A percentile compares a stretch with the other conserved stretches of the same genome.
Evolutionary conservation across 768 basidiomycete genomes (phyloP).

Genomic region (Sporobolomyces roseus): DNA sequence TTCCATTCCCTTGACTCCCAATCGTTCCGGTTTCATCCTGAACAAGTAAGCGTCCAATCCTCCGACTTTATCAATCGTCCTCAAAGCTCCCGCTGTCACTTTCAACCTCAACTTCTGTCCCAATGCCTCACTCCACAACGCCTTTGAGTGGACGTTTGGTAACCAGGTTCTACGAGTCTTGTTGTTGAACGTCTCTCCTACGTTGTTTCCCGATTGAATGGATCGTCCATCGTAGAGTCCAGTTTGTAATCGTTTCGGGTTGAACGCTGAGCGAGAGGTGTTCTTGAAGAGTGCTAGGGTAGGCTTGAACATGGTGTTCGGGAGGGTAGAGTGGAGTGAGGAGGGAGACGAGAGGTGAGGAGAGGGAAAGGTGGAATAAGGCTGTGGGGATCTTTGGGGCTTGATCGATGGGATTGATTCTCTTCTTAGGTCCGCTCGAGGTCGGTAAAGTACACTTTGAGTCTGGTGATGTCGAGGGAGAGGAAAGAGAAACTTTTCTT

Average conservation of each 20-base stretch:
- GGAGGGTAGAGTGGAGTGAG: background rate
- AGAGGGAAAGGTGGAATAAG: background rate
- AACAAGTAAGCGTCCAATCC: constrained; percentile 67
- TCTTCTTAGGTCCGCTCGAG: background rate
- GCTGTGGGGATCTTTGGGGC: background rate
- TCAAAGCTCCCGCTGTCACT: constrained; percentile 69
- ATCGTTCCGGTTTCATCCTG: constrained; percentile 42
- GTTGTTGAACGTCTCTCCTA: constrained; percentile 73
- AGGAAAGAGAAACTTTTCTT: background rate
- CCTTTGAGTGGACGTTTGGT: constrained; percentile 77
- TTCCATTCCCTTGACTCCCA: constrained; percentile 37
- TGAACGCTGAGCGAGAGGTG: constrained; percentile 55
- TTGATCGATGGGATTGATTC: background rate
- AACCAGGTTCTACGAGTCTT: constrained; percentile 85
- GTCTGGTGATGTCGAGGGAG: background rate
- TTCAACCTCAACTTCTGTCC: constrained; percentile 62
- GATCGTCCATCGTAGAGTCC: constrained; percentile 79
- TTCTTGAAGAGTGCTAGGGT: constrained; percentile 21
- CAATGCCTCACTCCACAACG: constrained; percentile 64
- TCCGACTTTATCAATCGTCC: constrained; percentile 82
- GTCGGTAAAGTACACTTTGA: background rate
- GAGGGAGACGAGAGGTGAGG: background rate
- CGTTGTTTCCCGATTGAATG: constrained; percentile 68
- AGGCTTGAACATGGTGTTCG: constrained; percentile 25
- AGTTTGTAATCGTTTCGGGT: constrained; percentile 73